Evolutionary conservation across 495 filamentous ascomycete species (phyloP).

Genomic region (Schizothecium vesticola): DNA sequence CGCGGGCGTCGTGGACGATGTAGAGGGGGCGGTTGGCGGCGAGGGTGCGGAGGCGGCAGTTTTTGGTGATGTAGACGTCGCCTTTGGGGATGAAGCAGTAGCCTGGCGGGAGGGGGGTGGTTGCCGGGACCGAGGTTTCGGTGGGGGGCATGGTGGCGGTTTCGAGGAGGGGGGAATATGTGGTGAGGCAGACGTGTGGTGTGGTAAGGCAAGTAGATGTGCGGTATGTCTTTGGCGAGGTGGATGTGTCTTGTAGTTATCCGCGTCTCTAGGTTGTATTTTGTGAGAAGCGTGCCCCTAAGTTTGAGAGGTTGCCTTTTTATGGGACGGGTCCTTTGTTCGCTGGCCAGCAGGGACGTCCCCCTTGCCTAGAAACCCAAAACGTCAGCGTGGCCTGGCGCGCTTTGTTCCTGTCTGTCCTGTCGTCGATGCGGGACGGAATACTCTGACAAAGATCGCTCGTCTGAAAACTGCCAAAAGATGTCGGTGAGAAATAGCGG

Average conservation of each 20-base stretch:
- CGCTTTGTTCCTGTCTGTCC: background rate
- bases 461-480: background rate
- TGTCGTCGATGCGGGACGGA: background rate
- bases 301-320: background rate
- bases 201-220: background rate
- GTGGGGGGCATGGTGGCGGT: background rate
- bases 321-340: background rate
- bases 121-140: slow-evolving; percentile 5
- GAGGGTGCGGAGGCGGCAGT: slow-evolving; percentile 35
- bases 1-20: slow-evolving; percentile 24
- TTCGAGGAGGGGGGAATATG: background rate
- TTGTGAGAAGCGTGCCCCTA: background rate
- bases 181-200: background rate
- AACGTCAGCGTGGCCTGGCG: background rate
- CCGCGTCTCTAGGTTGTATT: background rate
- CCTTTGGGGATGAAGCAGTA: slow-evolving; percentile 38
- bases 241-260: background rate
- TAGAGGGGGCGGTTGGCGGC: slow-evolving; percentile 26
- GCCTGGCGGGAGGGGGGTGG: slow-evolving; percentile 23
- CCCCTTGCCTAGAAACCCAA: background rate
- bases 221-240: background rate
- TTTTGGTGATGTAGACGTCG: slow-evolving; percentile 32
- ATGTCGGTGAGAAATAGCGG: background rate
- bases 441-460: background rate
- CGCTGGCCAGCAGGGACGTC: background rate